Evolutionary conservation across 352 stramenopile species (phyloP).

Genomic region (Phytopythium cucurbitacearum): DNA sequence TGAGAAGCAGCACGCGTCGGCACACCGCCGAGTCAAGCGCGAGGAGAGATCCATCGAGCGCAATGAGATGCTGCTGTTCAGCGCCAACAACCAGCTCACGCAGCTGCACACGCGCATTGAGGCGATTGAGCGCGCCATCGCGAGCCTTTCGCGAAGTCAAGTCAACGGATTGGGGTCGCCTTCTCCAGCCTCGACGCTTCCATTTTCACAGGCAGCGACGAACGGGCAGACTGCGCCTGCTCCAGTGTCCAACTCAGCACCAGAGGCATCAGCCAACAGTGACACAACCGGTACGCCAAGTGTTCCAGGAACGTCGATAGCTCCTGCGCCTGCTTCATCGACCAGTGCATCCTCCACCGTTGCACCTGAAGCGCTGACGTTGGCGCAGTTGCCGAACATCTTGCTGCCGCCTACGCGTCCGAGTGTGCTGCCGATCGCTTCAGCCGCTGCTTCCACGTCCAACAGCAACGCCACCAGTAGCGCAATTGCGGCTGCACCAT

Average conservation of each 20-base stretch:
- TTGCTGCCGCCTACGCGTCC: conserved; percentile 25
- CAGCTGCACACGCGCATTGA: conserved; percentile 68
- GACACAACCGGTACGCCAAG: conserved; percentile 1
- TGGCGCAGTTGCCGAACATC: conserved; percentile 63
- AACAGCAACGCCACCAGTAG: not conserved
- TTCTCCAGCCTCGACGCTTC: too few relatives aligned
- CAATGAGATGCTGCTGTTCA: conserved; percentile 71
- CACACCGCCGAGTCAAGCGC: conserved; percentile 74
- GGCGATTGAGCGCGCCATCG: conserved; percentile 66
- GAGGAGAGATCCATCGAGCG: conserved; percentile 84
- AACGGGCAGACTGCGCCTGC: conserved; percentile 2
- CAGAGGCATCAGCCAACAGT: conserved; percentile 1
- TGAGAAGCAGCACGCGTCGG: conserved; percentile 74
- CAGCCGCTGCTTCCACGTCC: not conserved
- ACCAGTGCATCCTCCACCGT: conserved; percentile 6
- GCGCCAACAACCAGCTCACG: conserved; percentile 77
- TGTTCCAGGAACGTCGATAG: conserved; percentile 2
- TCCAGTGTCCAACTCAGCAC: conserved; percentile 3
- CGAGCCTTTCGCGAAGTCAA: conserved; percentile 25
- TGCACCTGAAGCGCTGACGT: conserved; percentile 19
- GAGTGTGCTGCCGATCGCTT: conserved; percentile 3
- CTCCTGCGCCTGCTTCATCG: not conserved
- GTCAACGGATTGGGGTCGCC: too few relatives aligned
- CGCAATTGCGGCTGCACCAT: too few relatives aligned
- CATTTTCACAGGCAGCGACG: too few relatives aligned